Conservation (phyloP, 805 yeast genomes). For the Saccharomycopsis javanensis region DNA sequence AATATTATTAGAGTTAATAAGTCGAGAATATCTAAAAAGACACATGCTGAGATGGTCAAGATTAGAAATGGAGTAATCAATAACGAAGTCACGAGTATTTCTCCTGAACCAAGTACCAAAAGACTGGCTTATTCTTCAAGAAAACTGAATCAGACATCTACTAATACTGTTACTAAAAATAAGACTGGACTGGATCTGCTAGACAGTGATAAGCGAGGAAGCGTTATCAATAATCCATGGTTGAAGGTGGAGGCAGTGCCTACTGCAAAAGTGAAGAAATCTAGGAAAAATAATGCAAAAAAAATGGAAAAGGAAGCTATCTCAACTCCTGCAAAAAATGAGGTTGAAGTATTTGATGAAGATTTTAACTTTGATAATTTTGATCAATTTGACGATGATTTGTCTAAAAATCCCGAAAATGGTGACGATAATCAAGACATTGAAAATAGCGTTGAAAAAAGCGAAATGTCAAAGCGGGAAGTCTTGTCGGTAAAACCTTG, state of each 20-base stretch:
- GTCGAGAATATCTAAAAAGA: slow-evolving; percentile 12
- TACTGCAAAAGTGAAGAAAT: background rate
- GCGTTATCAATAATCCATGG: background rate
- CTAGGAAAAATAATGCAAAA: background rate
- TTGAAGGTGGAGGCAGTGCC: background rate
- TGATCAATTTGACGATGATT: slow-evolving; percentile 18
- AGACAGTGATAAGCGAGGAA: background rate
- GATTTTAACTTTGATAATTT: slow-evolving; percentile 18
- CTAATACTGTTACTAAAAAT: background rate
- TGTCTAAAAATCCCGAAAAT: slow-evolving; percentile 3
- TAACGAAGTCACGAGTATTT: background rate
- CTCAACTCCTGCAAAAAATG: background rate
- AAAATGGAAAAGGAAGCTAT: background rate
- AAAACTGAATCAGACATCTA: background rate
- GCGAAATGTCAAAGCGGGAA: background rate
- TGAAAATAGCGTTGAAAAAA: background rate
- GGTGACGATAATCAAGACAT: background rate
- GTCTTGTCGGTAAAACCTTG: background rate
- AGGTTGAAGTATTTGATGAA: slow-evolving; percentile 4
- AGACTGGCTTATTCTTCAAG: background rate
- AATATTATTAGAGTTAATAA: slow-evolving; percentile 14
- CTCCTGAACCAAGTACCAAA: background rate
- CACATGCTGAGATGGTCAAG: slow-evolving; percentile 6
- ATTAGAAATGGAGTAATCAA: background rate
- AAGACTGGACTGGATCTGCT: background rate